These are phyloP conservation scores for Boletus reticuloceps DNA, from an alignment of 768 basidiomycete genomes.

Conservation along the genomic window DNA sequence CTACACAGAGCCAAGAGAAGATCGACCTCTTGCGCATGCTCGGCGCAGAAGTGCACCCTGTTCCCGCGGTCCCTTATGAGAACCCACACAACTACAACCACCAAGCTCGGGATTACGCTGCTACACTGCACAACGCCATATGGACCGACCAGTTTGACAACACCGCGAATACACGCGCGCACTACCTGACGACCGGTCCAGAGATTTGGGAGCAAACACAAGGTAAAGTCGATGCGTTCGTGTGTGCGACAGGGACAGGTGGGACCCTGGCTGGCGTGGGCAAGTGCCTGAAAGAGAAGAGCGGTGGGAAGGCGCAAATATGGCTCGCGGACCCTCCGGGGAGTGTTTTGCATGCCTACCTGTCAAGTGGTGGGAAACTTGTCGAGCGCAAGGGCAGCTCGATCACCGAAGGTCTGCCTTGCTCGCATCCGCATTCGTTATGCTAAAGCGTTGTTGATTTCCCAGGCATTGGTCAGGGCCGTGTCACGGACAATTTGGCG, in stretches of 20 bases:
- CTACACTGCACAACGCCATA: conserved; percentile 69
- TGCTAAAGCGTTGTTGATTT: neutral
- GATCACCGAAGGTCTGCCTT: conserved; percentile 77
- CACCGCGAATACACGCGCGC: conserved; percentile 82
- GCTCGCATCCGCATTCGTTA: neutral
- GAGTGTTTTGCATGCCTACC: conserved; percentile 81
- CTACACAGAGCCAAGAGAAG: conserved; percentile 87
- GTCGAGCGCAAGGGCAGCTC: conserved; percentile 79
- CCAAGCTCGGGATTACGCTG: conserved; percentile 88
- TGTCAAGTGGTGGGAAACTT: conserved; percentile 77
- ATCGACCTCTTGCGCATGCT: conserved; percentile 97
- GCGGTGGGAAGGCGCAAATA: conserved; percentile 71
- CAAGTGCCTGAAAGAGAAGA: conserved; percentile 80
- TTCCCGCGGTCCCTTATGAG: conserved; percentile 95
- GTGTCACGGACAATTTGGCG: conserved; percentile 87
- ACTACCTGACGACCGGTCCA: conserved; percentile 90
- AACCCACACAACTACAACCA: conserved; percentile 97
- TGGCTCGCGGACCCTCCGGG: conserved; percentile 99
- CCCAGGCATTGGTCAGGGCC: conserved; percentile 93
- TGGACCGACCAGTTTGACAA: conserved; percentile 99
- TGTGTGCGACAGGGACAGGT: conserved; percentile 93
- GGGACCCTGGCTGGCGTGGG: conserved; percentile 93
- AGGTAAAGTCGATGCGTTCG: conserved; percentile 83
- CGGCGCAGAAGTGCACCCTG: conserved; percentile 94
- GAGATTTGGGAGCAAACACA: conserved; percentile 93